Evolutionary conservation across 164 flowering plant species (phyloP), one percentile per base, ranked within the genome.

Genomic region (Cinnamomum chago): DNA sequence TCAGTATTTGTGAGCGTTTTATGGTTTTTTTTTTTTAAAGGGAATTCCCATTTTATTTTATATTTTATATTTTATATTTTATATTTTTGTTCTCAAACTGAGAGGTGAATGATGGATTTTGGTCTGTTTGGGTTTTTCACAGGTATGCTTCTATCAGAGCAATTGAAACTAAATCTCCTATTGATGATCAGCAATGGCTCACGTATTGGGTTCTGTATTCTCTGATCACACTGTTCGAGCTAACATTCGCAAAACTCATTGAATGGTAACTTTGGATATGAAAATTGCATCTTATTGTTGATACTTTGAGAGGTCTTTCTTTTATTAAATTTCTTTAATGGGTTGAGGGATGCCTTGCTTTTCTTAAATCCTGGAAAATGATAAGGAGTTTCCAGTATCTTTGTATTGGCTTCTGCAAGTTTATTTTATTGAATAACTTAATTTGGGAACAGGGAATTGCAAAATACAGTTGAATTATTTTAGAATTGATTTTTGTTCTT

Each of bases 171-270:
- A 86, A 84, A 76, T 91, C 97, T 28, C 86, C 75, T 47, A 70
- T 75, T 2, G 97, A 94, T 73, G 95, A 92, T 83, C 91, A 83
- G 73, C 98, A 94, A 75, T 94, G 97, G 98, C 92, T 94, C 5
- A 94, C 92, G 3, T 90, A 92, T 73, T 92, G 95, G 97, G 84
- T 90, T 78, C 88, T 90, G 13, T 85, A 92, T 79, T 94, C 98
- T 25, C 76, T 94, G 85, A 86, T 92, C 30, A 90, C 97, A 4
- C 88, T 92, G 52, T 85, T 91, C 30, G 97, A 92, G 86, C 92
- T 94, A 71, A 91, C 97, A 27, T 92, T 90, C 73, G 83, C 88
- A 66, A 90, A 83, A 79, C 55, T 87, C 70, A 79, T 92, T 76
- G 93, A 87, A 72, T 92, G 92, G 98, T 93, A 86, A 82, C 27